phyloP scores from a whole-genome alignment of 768 basidiomycete genomes.

The Mycena alexandri region DNA sequence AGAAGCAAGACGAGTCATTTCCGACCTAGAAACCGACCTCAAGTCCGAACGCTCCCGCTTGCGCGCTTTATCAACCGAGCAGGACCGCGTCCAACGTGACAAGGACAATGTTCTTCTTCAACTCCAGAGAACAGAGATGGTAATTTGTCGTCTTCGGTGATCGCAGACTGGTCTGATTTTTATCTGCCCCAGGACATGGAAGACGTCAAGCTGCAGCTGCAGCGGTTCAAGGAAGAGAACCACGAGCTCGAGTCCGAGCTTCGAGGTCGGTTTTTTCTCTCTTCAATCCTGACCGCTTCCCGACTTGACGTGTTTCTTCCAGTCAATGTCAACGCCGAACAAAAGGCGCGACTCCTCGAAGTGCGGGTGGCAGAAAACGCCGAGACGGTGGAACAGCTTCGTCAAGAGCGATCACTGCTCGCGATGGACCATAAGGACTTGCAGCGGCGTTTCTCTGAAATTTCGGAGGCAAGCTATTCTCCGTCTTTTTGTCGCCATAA shows the following conservation, averaged over 20 bases:
- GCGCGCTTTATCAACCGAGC: slow-evolving; percentile 72
- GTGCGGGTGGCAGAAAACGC: slow-evolving; percentile 76
- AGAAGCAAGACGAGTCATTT: slow-evolving; percentile 71
- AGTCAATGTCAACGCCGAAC: slow-evolving; percentile 79
- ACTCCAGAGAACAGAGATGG: slow-evolving; percentile 78
- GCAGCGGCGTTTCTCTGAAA: slow-evolving; percentile 74
- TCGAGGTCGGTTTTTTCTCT: slow-evolving; percentile 61
- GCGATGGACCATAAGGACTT: slow-evolving; percentile 78
- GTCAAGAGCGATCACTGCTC: slow-evolving; percentile 81
- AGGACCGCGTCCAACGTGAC: slow-evolving; percentile 71
- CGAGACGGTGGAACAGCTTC: slow-evolving; percentile 78
- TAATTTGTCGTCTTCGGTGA: slow-evolving; percentile 42
- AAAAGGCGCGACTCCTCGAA: slow-evolving; percentile 79
- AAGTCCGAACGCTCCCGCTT: slow-evolving; percentile 77
- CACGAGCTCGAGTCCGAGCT: slow-evolving; percentile 80
- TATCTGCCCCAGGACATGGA: slow-evolving; percentile 77
- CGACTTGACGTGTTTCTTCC: slow-evolving; percentile 19
- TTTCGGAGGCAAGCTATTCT: slow-evolving; percentile 68
- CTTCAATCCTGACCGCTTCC: not conserved
- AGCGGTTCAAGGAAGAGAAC: slow-evolving; percentile 79
- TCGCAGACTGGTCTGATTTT: slow-evolving; percentile 24
- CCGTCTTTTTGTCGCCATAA: not conserved
- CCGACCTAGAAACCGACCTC: slow-evolving; percentile 79
- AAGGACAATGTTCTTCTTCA: slow-evolving; percentile 73
- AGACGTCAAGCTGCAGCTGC: slow-evolving; percentile 77